These are phyloP conservation scores for Acacia confusa DNA, from an alignment of 306 rosid genomes.

Conservation along the genomic window DNA sequence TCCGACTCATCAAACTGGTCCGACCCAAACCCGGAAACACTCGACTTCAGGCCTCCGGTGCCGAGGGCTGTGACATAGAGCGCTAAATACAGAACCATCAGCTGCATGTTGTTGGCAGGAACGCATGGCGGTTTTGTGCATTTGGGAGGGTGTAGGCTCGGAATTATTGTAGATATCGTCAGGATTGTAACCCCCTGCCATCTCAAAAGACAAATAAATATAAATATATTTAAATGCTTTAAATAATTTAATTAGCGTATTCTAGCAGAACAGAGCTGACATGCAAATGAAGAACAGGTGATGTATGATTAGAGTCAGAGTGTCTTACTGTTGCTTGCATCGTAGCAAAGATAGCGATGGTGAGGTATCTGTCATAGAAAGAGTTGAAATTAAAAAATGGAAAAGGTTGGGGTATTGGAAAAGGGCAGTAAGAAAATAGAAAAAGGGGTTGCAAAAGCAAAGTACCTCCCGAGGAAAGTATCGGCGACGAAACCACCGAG, in stretches of 20 bases:
- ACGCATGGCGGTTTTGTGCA: constrained; percentile 45
- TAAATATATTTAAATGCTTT: background rate
- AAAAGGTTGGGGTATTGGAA: background rate
- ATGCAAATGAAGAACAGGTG: background rate
- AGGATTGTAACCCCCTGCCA: constrained; percentile 75
- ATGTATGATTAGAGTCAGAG: background rate
- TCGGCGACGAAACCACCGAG: constrained; percentile 91
- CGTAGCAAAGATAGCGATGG: constrained; percentile 77
- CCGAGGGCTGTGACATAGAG: constrained; percentile 79
- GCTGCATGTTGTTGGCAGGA: constrained; percentile 53
- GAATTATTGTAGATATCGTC: constrained; percentile 75
- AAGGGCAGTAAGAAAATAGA: background rate
- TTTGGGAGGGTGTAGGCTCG: constrained; percentile 81
- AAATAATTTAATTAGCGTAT: no score
- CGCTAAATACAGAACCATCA: constrained; percentile 55
- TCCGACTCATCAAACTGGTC: constrained; percentile 79
- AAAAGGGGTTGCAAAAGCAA: no score
- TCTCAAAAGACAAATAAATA: background rate
- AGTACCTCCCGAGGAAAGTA: constrained; percentile 83
- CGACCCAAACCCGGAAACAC: constrained; percentile 86
- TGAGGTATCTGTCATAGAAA: constrained; percentile 60
- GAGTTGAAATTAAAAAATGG: background rate
- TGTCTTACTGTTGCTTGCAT: constrained; percentile 81
- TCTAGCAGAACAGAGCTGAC: background rate
- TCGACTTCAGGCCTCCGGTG: constrained; percentile 83